Evolutionary conservation across 345 rosid genomes (phyloP).

Genomic region (Aquilaria yunnanensis): DNA sequence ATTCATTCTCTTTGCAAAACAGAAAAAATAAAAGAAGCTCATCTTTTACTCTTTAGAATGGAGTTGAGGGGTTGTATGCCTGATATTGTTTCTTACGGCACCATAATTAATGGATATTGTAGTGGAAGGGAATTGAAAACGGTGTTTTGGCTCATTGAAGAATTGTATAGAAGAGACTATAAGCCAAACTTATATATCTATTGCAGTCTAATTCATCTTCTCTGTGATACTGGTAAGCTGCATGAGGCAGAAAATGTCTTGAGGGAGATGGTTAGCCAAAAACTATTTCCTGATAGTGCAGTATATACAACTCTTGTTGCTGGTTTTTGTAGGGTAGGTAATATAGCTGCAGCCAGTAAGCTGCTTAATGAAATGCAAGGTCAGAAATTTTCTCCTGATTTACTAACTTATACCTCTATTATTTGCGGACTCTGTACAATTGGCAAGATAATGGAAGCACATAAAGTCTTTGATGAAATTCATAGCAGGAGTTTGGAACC

Average conservation of each 20-base stretch:
- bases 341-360: constrained; percentile 41
- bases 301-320: constrained; percentile 75
- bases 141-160: constrained; percentile 53
- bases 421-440: constrained; percentile 63
- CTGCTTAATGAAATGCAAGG: constrained; percentile 57
- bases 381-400: constrained; percentile 47
- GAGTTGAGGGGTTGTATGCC: constrained; percentile 59
- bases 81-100: constrained; percentile 85
- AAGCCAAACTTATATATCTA: constrained; percentile 74
- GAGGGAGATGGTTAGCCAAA: constrained; percentile 54
- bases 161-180: constrained; percentile 57
- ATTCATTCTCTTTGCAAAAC: constrained; percentile 52
- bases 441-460: constrained; percentile 65
- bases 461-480: constrained; percentile 59
- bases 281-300: constrained; percentile 55
- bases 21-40: constrained; percentile 68
- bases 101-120: constrained; percentile 77
- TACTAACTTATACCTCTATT: constrained; percentile 64
- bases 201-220: constrained; percentile 54
- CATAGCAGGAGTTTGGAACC: constrained; percentile 48
- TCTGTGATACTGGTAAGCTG: constrained; percentile 47
- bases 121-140: constrained; percentile 38
- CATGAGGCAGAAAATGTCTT: constrained; percentile 56
- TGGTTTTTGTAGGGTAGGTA: constrained; percentile 67
- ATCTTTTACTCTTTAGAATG: constrained; percentile 60